phyloP scores from a whole-genome alignment of 2,329 filamentous ascomycete genomes.

The Ceratocystis ficicola region DNA sequence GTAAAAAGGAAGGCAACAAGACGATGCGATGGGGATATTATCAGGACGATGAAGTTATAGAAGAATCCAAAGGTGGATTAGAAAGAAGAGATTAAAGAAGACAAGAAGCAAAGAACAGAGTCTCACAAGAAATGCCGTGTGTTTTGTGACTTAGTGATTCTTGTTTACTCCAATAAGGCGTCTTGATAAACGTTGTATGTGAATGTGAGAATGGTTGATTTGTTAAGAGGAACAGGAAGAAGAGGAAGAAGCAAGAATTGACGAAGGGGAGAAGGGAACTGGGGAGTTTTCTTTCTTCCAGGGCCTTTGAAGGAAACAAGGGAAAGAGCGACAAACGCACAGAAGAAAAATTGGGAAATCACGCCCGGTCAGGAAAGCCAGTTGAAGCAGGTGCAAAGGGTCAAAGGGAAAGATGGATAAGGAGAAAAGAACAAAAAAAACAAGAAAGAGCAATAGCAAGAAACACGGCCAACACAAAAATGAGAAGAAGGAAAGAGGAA shows the following conservation, averaged over 20 bases:
- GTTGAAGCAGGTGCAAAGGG: conserved; percentile 25
- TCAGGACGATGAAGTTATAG: neutral
- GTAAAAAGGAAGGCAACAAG: neutral
- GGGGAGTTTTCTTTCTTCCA: conserved; percentile 15
- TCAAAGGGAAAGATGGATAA: conserved; percentile 21
- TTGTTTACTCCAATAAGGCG: neutral
- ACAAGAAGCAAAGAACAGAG: neutral
- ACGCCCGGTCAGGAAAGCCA: conserved; percentile 7
- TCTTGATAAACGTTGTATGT: neutral
- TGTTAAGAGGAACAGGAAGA: conserved; percentile 3
- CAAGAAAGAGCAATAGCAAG: conserved; percentile 10
- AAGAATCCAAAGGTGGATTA: neutral
- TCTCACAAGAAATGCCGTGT: neutral
- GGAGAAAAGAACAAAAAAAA: conserved; percentile 22
- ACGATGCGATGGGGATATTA: neutral
- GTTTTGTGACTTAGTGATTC: neutral
- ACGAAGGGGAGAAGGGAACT: conserved; percentile 15
- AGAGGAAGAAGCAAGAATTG: conserved; percentile 11
- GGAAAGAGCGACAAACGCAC: conserved; percentile 15
- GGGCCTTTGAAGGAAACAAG: conserved; percentile 11
- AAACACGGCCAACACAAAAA: conserved; percentile 12
- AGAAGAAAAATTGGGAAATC: conserved; percentile 25
- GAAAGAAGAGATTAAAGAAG: neutral
- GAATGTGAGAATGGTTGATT: neutral
- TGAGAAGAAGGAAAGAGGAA: conserved; percentile 23